A percentile compares a stretch with the other conserved stretches of the same genome.
Evolutionary conservation across 345 rosid genomes (phyloP).

Genomic region (Corchorus capsularis): DNA sequence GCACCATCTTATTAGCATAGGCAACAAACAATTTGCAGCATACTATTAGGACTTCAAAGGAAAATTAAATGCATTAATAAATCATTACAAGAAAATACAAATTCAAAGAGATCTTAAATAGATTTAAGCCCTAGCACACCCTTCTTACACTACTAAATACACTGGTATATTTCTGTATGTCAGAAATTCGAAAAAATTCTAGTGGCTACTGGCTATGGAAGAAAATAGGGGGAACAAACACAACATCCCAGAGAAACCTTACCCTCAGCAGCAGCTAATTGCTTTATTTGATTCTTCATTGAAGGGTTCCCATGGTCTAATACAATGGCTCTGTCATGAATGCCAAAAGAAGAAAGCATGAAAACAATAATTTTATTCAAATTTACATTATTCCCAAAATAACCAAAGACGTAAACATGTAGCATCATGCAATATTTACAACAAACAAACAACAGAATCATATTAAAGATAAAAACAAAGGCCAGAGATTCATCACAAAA

Average conservation of each 20-base stretch:
- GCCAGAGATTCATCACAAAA: neutral
- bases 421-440: slow-evolving; percentile 12
- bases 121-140: neutral
- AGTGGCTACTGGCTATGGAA: neutral
- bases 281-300: slow-evolving; percentile 65
- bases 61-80: neutral
- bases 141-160: neutral
- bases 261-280: slow-evolving; percentile 84
- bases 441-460: slow-evolving; percentile 1
- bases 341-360: slow-evolving; percentile 6
- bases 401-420: neutral
- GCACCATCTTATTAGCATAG: neutral
- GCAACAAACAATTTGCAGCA: neutral
- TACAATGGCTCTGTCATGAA: slow-evolving; percentile 80
- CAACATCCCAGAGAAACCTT: slow-evolving; percentile 28
- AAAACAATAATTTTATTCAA: slow-evolving; percentile 13
- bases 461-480: neutral
- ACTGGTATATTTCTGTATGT: neutral
- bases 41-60: neutral
- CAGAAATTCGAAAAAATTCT: neutral
- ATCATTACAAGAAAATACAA: neutral
- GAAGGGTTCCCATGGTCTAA: slow-evolving; percentile 85
- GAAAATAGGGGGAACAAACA: neutral
- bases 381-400: neutral
- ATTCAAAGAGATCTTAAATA: neutral